Base-by-base conservation (phyloP, 345 rosid species). In the Euphorbia peplus region DNA sequence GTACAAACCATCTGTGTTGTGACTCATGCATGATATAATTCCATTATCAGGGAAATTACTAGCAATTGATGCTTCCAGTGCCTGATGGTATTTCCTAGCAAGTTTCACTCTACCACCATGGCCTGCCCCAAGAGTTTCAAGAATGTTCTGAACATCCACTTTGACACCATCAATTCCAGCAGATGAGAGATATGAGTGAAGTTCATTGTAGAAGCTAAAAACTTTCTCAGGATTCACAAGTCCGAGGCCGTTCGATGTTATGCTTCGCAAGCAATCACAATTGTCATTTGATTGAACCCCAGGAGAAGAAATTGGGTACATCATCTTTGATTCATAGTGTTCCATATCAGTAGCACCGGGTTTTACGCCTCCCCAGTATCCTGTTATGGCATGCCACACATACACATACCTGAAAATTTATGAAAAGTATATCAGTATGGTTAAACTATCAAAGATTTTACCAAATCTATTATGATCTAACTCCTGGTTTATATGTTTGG, bases 131-230 rank as follows among this genome's bases (percentile, higher is more conserved):
- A 88, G 89, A 53, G 90, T 84, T 78, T 86, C 90, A 0, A 91
- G 84, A 73, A 91, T 87, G 78, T 87, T 88, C 57, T 88, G 95
- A 52, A 87, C 97, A 67, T 88, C 95, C 24, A 91, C 95, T 79
- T 91, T 88, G 69, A 88, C 91, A 22, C 95, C 95, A 46, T 88
- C 90, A 2, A 88, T 76, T 18, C 95, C 90, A 58, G 87, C 84
- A 4, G 87, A 80, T 24, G 97, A 83, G 11, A 91, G 90, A 75
- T 91, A 88, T 0, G 86, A 79, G 70, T 90, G 95, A 54, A 88
- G 92, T 63, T 90, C 92, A 39, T 88, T 68, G 47, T 88, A 90
- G 72, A 88, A 90, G 77, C 70, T 78, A 52, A 77, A 84, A 39
- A 87, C 88, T 75, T 84, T 88, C 77, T 85, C 86, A 1, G 95